phyloP scores from a whole-genome alignment of 768 basidiomycete genomes.

The Antrodiella citrinella region DNA sequence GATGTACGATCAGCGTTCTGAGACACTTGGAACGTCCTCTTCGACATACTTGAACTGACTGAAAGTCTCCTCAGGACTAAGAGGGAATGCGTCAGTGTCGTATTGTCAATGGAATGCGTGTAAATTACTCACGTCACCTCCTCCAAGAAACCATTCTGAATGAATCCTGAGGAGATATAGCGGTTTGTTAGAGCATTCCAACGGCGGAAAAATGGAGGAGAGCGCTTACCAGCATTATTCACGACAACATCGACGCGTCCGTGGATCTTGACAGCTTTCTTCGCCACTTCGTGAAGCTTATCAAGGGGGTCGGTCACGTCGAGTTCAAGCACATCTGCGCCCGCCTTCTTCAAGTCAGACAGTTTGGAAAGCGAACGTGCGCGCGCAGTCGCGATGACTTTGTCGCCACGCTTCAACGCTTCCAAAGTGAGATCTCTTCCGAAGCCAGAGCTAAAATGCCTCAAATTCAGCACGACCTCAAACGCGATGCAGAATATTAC shows the following conservation, averaged over 20 bases:
- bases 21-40: not conserved
- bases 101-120: not conserved
- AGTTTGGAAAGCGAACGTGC: slow-evolving; percentile 16
- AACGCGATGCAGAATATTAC: not conserved
- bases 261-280: slow-evolving; percentile 29
- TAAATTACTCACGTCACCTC: slow-evolving; percentile 19
- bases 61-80: slow-evolving; percentile 21
- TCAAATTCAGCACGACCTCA: not conserved
- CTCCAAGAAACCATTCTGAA: slow-evolving; percentile 21
- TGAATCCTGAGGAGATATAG: slow-evolving; percentile 16
- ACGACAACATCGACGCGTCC: slow-evolving; percentile 38
- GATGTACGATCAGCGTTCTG: no score
- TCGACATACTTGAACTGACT: slow-evolving; percentile 20
- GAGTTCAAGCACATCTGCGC: slow-evolving; percentile 31
- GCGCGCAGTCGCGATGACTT: slow-evolving; percentile 29
- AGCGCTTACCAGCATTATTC: slow-evolving; percentile 32
- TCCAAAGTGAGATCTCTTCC: slow-evolving; percentile 28
- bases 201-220: not conserved
- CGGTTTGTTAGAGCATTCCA: no score
- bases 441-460: slow-evolving; percentile 23
- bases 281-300: slow-evolving; percentile 25
- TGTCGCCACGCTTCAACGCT: slow-evolving; percentile 20
- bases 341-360: slow-evolving; percentile 26
- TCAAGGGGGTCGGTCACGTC: slow-evolving; percentile 28
- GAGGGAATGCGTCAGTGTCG: not conserved